A percentile compares a stretch with the other conserved stretches of the same genome.
phyloP scores from a whole-genome alignment of 768 basidiomycete species.

The Serendipita sp. region DNA sequence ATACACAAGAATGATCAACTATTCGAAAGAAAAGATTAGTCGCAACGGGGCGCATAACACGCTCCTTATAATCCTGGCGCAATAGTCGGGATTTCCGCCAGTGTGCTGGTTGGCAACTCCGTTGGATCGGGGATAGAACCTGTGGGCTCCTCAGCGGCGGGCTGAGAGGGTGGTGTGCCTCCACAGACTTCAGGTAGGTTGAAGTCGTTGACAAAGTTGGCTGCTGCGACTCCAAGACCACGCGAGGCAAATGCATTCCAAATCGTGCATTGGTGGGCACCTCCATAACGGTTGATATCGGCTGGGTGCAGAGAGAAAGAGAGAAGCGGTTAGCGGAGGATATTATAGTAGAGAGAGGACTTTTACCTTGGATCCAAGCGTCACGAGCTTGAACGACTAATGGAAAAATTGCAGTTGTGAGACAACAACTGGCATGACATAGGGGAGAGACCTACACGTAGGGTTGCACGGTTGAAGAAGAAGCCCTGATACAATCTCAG shows the following conservation, averaged over 20 bases:
- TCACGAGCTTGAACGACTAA: not conserved
- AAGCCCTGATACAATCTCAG: slow-evolving; percentile 22
- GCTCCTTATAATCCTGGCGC: too few species aligned
- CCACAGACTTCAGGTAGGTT: slow-evolving; percentile 19
- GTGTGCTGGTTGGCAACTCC: too few species aligned
- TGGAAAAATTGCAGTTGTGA: not conserved
- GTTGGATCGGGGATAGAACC: too few species aligned
- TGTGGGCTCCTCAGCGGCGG: too few species aligned
- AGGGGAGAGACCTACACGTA: not conserved
- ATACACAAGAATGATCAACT: too few species aligned
- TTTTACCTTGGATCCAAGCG: slow-evolving; percentile 3
- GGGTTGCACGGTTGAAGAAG: slow-evolving; percentile 13
- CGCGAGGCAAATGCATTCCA: slow-evolving; percentile 11
- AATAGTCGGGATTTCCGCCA: too few species aligned
- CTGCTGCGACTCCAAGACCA: not conserved
- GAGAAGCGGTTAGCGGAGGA: too few species aligned
- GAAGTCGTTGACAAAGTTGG: slow-evolving; percentile 18
- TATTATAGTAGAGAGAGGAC: too few species aligned
- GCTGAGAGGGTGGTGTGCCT: too few species aligned
- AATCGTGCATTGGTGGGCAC: slow-evolving; percentile 2
- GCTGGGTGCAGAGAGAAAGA: slow-evolving; percentile 18
- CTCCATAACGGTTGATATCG: slow-evolving; percentile 7
- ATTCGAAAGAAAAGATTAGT: too few species aligned
- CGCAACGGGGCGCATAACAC: too few species aligned
- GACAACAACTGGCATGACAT: too few species aligned